Percentiles rank a stretch among this genome's conserved stretches.
Evolutionary conservation across 106 monocot genomes (phyloP).

Genomic region (Allium fistulosum): DNA sequence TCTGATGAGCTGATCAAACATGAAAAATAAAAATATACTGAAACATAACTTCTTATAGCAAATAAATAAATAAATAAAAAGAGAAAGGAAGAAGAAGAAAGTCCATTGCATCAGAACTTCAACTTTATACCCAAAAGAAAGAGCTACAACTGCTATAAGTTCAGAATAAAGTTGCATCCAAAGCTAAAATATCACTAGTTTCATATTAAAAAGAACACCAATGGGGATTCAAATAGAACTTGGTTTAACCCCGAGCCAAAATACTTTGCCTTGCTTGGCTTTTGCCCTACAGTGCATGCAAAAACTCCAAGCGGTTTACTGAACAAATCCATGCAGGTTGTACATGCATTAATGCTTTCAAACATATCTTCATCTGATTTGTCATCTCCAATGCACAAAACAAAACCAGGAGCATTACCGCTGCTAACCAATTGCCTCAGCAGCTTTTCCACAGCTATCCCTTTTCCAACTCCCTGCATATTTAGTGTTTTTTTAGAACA

Average conservation of each 20-base stretch:
- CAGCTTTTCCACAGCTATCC: slow-evolving; percentile 36
- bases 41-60: too few species aligned
- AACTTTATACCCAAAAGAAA: too few species aligned
- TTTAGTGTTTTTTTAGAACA: background rate
- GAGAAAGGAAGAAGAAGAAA: too few species aligned
- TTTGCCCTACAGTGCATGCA: slow-evolving; percentile 4
- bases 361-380: slow-evolving; percentile 62
- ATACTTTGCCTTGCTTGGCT: slow-evolving; percentile 10
- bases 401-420: slow-evolving; percentile 31
- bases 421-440: slow-evolving; percentile 14
- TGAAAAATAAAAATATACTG: too few species aligned
- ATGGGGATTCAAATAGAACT: too few species aligned
- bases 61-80: too few species aligned
- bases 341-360: slow-evolving; percentile 4
- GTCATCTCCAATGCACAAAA: slow-evolving; percentile 57
- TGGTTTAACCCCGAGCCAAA: background rate
- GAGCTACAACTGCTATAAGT: too few species aligned
- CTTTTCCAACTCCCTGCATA: slow-evolving; percentile 49
- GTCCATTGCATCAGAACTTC: too few species aligned
- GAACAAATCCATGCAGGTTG: background rate
- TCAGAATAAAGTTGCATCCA: too few species aligned
- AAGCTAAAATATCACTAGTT: too few species aligned
- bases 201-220: too few species aligned
- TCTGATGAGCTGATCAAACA: too few species aligned
- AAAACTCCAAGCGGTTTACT: background rate